Conservation (phyloP, 2,329 filamentous ascomycete species). For the Cercospora beticola region DNA sequence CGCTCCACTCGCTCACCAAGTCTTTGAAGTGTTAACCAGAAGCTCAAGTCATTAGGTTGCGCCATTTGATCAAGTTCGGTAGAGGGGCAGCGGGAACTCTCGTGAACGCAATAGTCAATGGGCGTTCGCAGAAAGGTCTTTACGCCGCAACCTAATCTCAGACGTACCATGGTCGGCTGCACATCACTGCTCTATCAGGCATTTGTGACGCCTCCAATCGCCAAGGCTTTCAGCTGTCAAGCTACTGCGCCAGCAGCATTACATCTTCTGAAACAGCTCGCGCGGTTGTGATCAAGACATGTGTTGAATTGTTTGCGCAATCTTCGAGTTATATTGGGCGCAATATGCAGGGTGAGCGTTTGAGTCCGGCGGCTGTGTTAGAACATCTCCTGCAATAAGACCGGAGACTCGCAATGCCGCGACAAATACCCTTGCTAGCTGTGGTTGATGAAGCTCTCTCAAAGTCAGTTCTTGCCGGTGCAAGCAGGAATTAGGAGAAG, state of each 20-base stretch:
- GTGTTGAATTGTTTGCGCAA: not conserved
- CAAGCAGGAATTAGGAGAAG: not conserved
- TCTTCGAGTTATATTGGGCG: not conserved
- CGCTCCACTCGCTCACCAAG: not conserved
- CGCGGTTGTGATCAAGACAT: not conserved
- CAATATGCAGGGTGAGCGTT: not conserved
- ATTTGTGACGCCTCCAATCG: not conserved
- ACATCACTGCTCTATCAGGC: constrained; percentile 1
- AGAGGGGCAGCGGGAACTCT: constrained; percentile 1
- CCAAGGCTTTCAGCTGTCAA: constrained; percentile 1
- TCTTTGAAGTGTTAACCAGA: not conserved
- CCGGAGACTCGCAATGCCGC: not conserved
- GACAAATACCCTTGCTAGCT: not conserved
- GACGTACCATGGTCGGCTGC: constrained; percentile 2
- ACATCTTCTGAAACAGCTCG: not conserved
- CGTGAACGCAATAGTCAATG: not conserved
- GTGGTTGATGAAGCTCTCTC: not conserved
- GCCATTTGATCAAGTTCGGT: not conserved
- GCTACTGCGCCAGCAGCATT: not conserved
- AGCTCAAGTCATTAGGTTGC: not conserved
- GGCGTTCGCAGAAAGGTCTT: not conserved
- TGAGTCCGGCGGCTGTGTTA: not conserved
- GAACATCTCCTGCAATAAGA: not conserved
- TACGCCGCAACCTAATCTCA: not conserved
- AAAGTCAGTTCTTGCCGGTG: no score